These are phyloP conservation scores for Aspergillus ochraceoroseus DNA, from an alignment of 2,329 filamentous ascomycete species.

Conservation along the genomic window DNA sequence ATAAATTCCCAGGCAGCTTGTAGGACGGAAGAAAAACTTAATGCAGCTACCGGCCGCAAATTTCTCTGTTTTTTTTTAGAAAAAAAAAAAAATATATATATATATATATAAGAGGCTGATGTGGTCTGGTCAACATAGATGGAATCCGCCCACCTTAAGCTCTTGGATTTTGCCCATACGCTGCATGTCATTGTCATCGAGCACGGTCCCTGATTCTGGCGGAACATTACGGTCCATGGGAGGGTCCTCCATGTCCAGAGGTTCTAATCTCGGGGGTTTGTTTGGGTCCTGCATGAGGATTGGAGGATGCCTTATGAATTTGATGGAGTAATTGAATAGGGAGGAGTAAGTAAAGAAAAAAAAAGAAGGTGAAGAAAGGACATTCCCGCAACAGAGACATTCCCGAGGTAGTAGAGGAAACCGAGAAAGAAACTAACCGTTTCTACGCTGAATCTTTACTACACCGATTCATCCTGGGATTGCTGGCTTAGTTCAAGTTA, in stretches of 20 bases:
- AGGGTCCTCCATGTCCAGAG: slow-evolving; percentile 10
- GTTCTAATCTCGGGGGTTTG: slow-evolving; percentile 4
- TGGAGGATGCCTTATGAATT: not conserved
- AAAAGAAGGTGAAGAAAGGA: no score
- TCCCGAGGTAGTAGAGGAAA: no score
- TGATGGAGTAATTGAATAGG: no score
- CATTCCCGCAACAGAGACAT: no score
- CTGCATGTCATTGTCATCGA: slow-evolving; percentile 28
- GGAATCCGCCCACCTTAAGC: slow-evolving; percentile 22
- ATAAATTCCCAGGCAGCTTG: slow-evolving; percentile 38
- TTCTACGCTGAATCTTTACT: no score
- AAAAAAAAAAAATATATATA: no score
- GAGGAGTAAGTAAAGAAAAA: no score
- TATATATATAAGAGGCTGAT: slow-evolving; percentile 3
- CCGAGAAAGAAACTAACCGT: no score
- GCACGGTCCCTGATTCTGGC: slow-evolving; percentile 12
- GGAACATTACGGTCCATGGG: not conserved
- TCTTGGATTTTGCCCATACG: slow-evolving; percentile 33
- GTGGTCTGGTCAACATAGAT: not conserved
- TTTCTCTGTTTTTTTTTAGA: no score
- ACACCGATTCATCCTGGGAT: no score
- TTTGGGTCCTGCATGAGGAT: no score
- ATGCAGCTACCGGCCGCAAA: slow-evolving; percentile 31
- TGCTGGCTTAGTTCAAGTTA: no score
- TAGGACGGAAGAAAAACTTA: slow-evolving; percentile 35